phyloP scores from a whole-genome alignment of 768 basidiomycete species.

The Russula olivacea region DNA sequence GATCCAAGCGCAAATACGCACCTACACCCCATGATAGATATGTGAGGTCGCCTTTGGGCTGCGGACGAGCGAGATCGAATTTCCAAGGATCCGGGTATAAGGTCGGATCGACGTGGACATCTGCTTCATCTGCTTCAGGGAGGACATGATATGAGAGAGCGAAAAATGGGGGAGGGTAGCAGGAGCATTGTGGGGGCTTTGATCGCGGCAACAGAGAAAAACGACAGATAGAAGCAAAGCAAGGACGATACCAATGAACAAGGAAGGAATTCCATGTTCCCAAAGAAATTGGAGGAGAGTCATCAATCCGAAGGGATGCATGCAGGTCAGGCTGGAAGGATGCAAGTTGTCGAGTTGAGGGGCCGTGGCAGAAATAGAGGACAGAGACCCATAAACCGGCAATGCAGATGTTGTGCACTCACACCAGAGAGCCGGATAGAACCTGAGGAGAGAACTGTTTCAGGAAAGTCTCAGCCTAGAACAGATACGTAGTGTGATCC shows the following conservation, averaged over 20 bases:
- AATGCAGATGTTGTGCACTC: not conserved
- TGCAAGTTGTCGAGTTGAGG: not conserved
- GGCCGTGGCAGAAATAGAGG: conserved; percentile 12
- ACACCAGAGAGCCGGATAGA: not conserved
- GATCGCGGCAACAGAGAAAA: too few relatives aligned
- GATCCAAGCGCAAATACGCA: conserved; percentile 29
- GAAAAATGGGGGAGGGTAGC: too few relatives aligned
- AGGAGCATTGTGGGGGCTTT: too few relatives aligned
- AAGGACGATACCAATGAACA: too few relatives aligned
- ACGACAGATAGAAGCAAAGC: too few relatives aligned
- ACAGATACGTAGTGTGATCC: too few relatives aligned
- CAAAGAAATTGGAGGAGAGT: conserved; percentile 30
- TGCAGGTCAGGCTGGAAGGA: conserved; percentile 25
- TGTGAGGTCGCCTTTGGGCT: conserved; percentile 46
- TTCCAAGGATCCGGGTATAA: conserved; percentile 73
- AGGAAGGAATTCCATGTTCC: too few relatives aligned
- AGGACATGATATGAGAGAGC: too few relatives aligned
- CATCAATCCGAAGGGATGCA: conserved; percentile 41
- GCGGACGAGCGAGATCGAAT: conserved; percentile 56
- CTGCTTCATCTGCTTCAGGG: too few relatives aligned
- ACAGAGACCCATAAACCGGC: not conserved
- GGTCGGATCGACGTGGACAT: conserved; percentile 62
- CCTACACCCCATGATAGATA: conserved; percentile 80
- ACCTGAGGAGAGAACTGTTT: too few relatives aligned
- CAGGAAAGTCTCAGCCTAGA: too few relatives aligned